Base-by-base conservation (phyloP, 75 land plant species). In the Cupressus sempervirens region DNA sequence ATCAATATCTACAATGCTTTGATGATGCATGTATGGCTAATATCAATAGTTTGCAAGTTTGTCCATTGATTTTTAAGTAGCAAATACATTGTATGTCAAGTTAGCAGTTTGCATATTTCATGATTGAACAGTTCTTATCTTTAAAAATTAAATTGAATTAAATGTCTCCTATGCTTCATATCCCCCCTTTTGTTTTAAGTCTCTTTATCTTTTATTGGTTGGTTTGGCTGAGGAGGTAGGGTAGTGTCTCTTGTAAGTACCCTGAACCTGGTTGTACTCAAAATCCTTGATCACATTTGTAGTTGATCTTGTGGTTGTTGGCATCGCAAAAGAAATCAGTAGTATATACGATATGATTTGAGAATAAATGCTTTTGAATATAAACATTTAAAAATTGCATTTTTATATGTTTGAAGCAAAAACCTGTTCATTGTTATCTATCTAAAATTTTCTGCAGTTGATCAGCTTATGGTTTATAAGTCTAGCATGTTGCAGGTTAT, bases 1-100 rank as follows among this genome's bases (percentile, higher is more conserved):
- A 95, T 96, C 77, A 96, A 96, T 84, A 73, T 95, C 26, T 96
- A 96, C 80, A 96, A 96, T 92, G 97, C 98, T 14, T 87, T 96
- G 34, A 87, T 96, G 52, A 96, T 96, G 98, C 97, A 96, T 90
- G 98, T 96, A 86, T 50, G 94, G 54, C 67, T 54, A 45, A 81
- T 29, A 46, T 73, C 54, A 53, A 13, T 16, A n/a, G 76, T 86
- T 36, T 74, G 67, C 26, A 30, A 72, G n/a, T 79, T 23, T 79
- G 9, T 7, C 26, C 67, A 62, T 23, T 41, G 9, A 26, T 40
- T 40, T 80, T 79, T 29, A 45, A n/a, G 81, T 43, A 79, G 32
- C 81, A 79, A 79, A 45, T 43, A 26, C 29, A 43, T 79, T 45
- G 30, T 79, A 26, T 9, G 26, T 79, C 53, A 23, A 26, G 23